Evolutionary conservation across 306 rosid species (phyloP).

Genomic region (Acacia confusa): DNA sequence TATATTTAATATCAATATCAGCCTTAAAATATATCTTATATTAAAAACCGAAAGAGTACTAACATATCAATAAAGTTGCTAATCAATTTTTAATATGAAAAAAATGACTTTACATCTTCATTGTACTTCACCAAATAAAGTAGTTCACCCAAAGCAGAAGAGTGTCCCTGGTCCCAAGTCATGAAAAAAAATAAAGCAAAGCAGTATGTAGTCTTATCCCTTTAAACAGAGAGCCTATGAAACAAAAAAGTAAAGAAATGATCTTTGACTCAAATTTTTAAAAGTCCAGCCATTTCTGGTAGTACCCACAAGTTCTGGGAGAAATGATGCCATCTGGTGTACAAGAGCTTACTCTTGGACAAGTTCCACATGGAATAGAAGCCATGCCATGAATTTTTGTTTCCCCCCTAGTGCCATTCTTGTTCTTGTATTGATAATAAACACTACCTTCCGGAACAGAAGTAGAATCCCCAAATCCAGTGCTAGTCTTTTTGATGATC

Average conservation of each 20-base stretch:
- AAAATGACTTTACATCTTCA: neutral
- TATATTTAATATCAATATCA: too few relatives aligned
- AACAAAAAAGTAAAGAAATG: neutral
- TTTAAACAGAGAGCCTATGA: too few relatives aligned
- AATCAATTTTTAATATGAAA: neutral
- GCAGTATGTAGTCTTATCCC: too few relatives aligned
- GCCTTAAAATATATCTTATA: too few relatives aligned
- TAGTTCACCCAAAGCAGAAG: neutral
- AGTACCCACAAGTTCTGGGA: constrained; percentile 64
- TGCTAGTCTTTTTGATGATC: constrained; percentile 58
- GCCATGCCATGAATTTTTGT: constrained; percentile 48
- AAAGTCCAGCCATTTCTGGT: constrained; percentile 68
- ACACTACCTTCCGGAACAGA: constrained; percentile 51
- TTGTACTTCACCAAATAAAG: neutral
- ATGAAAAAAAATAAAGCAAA: too few relatives aligned
- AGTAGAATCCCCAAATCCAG: constrained; percentile 62
- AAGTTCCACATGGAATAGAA: constrained; percentile 76
- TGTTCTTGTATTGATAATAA: constrained; percentile 60
- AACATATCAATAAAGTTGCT: neutral
- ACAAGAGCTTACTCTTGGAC: constrained; percentile 59
- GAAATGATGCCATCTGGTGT: constrained; percentile 69
- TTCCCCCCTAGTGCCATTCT: constrained; percentile 42
- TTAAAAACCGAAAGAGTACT: too few relatives aligned
- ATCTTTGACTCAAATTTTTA: constrained; percentile 22
- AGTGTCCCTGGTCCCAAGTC: neutral